phyloP scores from a whole-genome alignment of 2,329 filamentous ascomycete genomes.

The Biscogniauxia sp. region DNA sequence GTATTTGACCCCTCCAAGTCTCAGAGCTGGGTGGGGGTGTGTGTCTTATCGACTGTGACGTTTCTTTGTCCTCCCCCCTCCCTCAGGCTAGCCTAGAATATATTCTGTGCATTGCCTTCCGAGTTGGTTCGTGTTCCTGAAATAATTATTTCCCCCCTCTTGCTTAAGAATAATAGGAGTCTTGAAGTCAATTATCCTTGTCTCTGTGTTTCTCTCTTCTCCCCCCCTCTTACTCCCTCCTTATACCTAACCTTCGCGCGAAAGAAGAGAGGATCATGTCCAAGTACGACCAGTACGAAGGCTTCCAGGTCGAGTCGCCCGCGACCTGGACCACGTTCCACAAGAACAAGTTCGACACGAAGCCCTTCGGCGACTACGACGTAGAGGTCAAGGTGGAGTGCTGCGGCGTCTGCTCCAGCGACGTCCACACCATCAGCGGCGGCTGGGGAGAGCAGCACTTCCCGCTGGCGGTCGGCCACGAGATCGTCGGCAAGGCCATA shows the following conservation, averaged over 20 bases:
- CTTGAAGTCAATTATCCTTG: too few species aligned
- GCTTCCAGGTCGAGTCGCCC: slow-evolving; percentile 57
- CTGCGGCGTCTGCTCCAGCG: slow-evolving; percentile 73
- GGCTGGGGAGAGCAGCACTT: slow-evolving; percentile 53
- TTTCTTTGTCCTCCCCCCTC: too few species aligned
- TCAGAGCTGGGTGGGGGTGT: neutral
- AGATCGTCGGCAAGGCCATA: slow-evolving; percentile 68
- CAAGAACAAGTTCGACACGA: slow-evolving; percentile 75
- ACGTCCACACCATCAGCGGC: slow-evolving; percentile 68
- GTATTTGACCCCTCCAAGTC: too few species aligned
- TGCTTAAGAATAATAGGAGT: neutral
- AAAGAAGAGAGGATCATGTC: slow-evolving; percentile 38
- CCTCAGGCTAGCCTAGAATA: neutral
- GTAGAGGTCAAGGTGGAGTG: slow-evolving; percentile 84
- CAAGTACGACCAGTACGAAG: slow-evolving; percentile 58
- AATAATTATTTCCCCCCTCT: neutral
- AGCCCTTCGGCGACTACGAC: slow-evolving; percentile 83
- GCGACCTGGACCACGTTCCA: slow-evolving; percentile 59
- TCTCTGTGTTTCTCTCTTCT: neutral
- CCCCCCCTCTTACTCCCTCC: too few species aligned
- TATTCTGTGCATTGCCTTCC: neutral
- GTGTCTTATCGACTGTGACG: neutral
- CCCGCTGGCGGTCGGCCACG: slow-evolving; percentile 60
- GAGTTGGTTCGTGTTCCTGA: neutral
- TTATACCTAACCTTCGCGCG: neutral